A percentile compares a stretch with the other conserved stretches of the same genome.
Conservation (phyloP, 1,139 yeast genomes). For the Yamadazyma trypodendri region DNA sequence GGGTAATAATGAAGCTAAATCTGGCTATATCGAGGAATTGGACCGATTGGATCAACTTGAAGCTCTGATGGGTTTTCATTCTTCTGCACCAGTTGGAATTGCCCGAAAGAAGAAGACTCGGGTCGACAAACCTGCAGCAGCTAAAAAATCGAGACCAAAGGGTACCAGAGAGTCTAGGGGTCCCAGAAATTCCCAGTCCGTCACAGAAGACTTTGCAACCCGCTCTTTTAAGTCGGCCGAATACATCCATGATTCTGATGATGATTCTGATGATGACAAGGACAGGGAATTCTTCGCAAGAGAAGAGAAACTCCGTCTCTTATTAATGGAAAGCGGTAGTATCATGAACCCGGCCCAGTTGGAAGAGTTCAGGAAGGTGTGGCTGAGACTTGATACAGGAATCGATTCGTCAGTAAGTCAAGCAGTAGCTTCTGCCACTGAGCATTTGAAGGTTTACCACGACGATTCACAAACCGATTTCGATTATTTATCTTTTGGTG, state of each 20-base stretch:
- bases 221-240: constrained; percentile 43
- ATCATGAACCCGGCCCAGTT: constrained; percentile 38
- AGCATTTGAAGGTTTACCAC: constrained; percentile 14
- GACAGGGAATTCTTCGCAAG: constrained; percentile 55
- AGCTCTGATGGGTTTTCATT: constrained; percentile 13
- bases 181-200: constrained; percentile 12
- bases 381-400: constrained; percentile 26
- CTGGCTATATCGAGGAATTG: constrained; percentile 24
- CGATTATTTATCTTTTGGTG: constrained; percentile 6
- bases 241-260: constrained; percentile 63
- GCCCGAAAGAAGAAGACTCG: constrained; percentile 15
- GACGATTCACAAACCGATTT: constrained; percentile 11
- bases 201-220: constrained; percentile 19
- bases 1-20: constrained; percentile 12
- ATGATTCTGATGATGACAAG: constrained; percentile 61
- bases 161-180: constrained; percentile 7
- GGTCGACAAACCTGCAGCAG: constrained; percentile 1
- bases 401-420: constrained; percentile 12
- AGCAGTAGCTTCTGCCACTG: constrained; percentile 28
- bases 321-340: constrained; percentile 40
- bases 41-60: constrained; percentile 37
- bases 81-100: constrained; percentile 12
- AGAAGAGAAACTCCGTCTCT: constrained; percentile 53
- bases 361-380: constrained; percentile 36
- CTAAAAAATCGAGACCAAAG: constrained; percentile 5